These are phyloP conservation scores for slime mould (Dictyostelium discoideum) DNA, from an alignment of 78 protist species.

Conservation along the genomic window dicty_2.7 NC_007088.5:6050001-6050500, in stretches of 20 bases:
- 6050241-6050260: not conserved
- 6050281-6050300: slow-evolving; percentile 3
- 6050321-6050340: slow-evolving; percentile 16
- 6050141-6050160: slow-evolving; percentile 66
- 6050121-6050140: slow-evolving; percentile 78
- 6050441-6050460: slow-evolving; percentile 66
- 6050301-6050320: slow-evolving; percentile 61
- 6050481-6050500: slow-evolving; percentile 38
- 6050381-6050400: slow-evolving; percentile 75
- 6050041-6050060: not conserved
- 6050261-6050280: not conserved
- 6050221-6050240: slow-evolving; percentile 50
- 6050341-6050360: slow-evolving; percentile 52
- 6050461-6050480: slow-evolving; percentile 49
- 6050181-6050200: slow-evolving; percentile 79
- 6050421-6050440: slow-evolving; percentile 66
- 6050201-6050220: slow-evolving; percentile 68
- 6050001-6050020: slow-evolving; percentile 75
- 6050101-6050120: slow-evolving; percentile 48
- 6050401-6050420: slow-evolving; percentile 65
- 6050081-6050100: slow-evolving; percentile 40
- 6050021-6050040: slow-evolving; percentile 67
- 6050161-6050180: slow-evolving; percentile 66
- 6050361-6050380: slow-evolving; percentile 65
- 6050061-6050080: slow-evolving; percentile 60